phyloP scores from a whole-genome alignment of 2,329 filamentous ascomycete genomes.

The Talaromyces pinophilus region DNA sequence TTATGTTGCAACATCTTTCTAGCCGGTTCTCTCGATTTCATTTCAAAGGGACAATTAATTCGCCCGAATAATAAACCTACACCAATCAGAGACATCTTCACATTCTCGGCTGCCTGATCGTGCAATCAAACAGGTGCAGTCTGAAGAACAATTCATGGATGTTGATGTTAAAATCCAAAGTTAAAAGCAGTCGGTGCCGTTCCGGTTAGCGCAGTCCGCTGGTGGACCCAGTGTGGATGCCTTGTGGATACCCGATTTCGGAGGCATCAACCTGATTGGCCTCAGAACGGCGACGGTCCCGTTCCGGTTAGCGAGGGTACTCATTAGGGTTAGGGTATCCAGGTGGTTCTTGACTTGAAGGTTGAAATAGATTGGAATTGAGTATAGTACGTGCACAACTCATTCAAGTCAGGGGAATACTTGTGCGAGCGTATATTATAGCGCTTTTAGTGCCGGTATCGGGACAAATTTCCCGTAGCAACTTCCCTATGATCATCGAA shows the following conservation, averaged over 20 bases:
- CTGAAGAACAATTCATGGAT: neutral
- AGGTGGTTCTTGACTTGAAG: neutral
- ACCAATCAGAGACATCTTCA: neutral
- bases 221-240: neutral
- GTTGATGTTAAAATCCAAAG: neutral
- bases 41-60: neutral
- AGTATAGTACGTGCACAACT: too few species aligned
- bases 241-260: neutral
- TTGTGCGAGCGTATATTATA: too few species aligned
- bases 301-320: neutral
- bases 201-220: slow-evolving; percentile 9
- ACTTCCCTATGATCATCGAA: neutral
- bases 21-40: neutral
- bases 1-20: neutral
- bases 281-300: neutral
- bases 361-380: too few species aligned
- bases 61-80: neutral
- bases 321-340: neutral
- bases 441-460: neutral
- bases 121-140: neutral
- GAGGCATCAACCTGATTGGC: neutral
- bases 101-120: neutral
- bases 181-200: slow-evolving; percentile 12
- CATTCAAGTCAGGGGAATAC: too few species aligned
- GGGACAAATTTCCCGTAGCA: neutral